A percentile compares a stretch with the other conserved stretches of the same genome.
Evolutionary conservation across 129 eudicot species (phyloP).

Genomic region (Smallanthus sonchifolius): DNA sequence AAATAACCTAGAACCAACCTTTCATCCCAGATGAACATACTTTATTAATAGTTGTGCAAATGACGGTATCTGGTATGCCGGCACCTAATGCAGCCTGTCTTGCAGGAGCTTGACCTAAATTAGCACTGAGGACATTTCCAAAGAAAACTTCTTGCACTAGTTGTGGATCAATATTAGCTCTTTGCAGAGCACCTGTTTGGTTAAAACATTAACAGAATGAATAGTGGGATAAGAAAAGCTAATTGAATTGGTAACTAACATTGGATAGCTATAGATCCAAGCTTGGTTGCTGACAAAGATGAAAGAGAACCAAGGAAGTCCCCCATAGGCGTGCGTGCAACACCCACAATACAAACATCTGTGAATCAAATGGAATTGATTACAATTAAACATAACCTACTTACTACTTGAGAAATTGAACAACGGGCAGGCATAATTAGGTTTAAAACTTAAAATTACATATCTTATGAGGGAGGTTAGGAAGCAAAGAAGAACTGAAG

Average conservation of each 20-base stretch:
- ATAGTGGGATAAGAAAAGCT: neutral
- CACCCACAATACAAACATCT: conserved; percentile 91
- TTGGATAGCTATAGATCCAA: conserved; percentile 76
- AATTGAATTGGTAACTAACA: neutral
- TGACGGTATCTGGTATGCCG: conserved; percentile 70
- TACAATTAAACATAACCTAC: neutral
- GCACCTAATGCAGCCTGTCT: conserved; percentile 95
- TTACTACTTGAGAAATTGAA: neutral
- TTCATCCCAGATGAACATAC: conserved; percentile 95
- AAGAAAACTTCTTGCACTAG: conserved; percentile 89
- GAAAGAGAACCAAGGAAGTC: conserved; percentile 87
- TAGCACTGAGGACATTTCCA: conserved; percentile 96
- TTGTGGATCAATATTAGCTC: conserved; percentile 76
- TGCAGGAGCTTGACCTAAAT: conserved; percentile 98
- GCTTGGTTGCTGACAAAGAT: conserved; percentile 78
- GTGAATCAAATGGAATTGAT: neutral
- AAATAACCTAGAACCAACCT: conserved; percentile 37
- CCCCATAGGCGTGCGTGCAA: conserved; percentile 89
- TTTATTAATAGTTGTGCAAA: conserved; percentile 90
- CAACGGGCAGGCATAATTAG: neutral
- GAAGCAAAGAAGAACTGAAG: neutral
- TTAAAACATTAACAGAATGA: neutral
- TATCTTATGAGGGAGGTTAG: too few species aligned
- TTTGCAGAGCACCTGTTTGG: conserved; percentile 58
- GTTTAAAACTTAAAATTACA: too few species aligned